Conservation (phyloP, 192 early-diverging fungal species). For the Entomortierella parvispora region DNA sequence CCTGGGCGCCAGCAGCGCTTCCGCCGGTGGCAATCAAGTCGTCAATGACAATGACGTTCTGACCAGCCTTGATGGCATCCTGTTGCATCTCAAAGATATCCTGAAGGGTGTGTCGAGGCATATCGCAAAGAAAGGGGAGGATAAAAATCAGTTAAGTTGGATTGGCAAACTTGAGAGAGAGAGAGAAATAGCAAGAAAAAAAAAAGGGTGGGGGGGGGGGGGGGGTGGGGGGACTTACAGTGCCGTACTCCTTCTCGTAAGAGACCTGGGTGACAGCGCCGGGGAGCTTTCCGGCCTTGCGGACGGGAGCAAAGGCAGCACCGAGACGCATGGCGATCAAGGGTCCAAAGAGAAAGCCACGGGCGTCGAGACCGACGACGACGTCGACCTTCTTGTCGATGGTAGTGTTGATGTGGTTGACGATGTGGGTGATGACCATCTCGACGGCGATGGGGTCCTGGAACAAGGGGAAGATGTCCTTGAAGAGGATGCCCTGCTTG, state of each 20-base stretch:
- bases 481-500: conserved; percentile 92
- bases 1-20: conserved; percentile 83
- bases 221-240: conserved; percentile 51
- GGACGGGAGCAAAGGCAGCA: conserved; percentile 92
- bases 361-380: conserved; percentile 95
- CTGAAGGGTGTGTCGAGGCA: conserved; percentile 40
- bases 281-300: conserved; percentile 97
- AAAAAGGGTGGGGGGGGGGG: neutral
- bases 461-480: conserved; percentile 98
- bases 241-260: conserved; percentile 97
- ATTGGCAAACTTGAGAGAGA: neutral
- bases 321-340: conserved; percentile 88
- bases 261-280: conserved; percentile 73
- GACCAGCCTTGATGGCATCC: conserved; percentile 78
- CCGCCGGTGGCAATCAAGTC: conserved; percentile 97
- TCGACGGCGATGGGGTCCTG: conserved; percentile 94
- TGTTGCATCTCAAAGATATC: conserved; percentile 96
- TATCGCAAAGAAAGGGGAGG: neutral
- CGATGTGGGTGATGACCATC: conserved; percentile 87
- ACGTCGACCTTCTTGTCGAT: conserved; percentile 80
- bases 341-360: conserved; percentile 97
- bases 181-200: neutral
- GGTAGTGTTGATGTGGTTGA: conserved; percentile 78
- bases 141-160: too few relatives aligned
- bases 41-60: conserved; percentile 93